Percentiles rank a stretch among this genome's conserved stretches.
phyloP scores from a whole-genome alignment of 306 rosid genomes.

The Quercus rubra region DNA sequence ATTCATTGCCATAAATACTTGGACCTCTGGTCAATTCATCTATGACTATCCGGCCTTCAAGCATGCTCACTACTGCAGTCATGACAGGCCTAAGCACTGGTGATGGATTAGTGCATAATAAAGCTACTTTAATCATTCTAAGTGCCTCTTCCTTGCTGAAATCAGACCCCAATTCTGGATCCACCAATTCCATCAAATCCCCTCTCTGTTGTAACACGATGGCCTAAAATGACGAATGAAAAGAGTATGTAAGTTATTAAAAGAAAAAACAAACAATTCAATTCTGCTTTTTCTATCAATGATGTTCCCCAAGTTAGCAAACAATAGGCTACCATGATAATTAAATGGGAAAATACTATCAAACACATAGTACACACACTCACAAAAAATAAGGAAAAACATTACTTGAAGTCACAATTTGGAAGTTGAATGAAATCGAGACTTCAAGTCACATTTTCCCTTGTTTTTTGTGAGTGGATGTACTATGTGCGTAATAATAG shows the following conservation, averaged over 20 bases:
- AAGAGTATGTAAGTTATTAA: background rate
- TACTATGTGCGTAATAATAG: too few species aligned
- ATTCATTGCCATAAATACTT: constrained; percentile 17
- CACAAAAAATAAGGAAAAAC: too few species aligned
- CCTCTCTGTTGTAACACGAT: constrained; percentile 27
- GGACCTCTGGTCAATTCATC: constrained; percentile 28
- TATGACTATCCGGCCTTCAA: constrained; percentile 42
- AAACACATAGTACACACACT: too few species aligned
- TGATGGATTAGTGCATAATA: constrained; percentile 42
- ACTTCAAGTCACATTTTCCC: too few species aligned
- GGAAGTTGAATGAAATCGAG: too few species aligned
- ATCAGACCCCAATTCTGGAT: constrained; percentile 40
- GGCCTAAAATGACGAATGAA: background rate
- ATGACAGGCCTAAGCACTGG: constrained; percentile 52
- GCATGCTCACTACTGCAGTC: constrained; percentile 67
- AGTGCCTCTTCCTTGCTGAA: constrained; percentile 39
- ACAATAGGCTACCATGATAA: too few species aligned
- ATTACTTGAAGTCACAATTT: too few species aligned
- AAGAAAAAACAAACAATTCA: too few species aligned
- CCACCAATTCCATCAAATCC: constrained; percentile 44
- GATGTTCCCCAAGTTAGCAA: too few species aligned
- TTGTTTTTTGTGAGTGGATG: too few species aligned
- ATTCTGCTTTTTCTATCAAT: too few species aligned
- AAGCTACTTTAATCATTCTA: constrained; percentile 46
- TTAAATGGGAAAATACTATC: too few species aligned